Conservation (phyloP, 768 basidiomycete species). For the Serendipita sp. region DNA sequence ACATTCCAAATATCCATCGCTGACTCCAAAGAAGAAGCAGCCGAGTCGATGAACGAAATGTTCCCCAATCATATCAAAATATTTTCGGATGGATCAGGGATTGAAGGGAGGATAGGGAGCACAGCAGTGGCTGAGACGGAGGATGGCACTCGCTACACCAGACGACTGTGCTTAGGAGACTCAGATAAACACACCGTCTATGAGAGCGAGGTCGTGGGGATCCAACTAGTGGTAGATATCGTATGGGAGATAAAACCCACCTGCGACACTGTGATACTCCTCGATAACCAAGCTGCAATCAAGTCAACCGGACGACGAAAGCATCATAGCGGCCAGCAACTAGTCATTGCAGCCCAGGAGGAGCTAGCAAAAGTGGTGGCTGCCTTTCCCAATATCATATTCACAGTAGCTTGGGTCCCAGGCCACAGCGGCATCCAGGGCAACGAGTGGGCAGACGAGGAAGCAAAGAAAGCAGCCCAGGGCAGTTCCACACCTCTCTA, state of each 20-base stretch:
- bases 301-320: too few species aligned
- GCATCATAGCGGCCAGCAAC: too few species aligned
- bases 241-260: not conserved
- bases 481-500: too few species aligned
- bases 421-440: too few species aligned
- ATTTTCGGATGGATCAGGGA: slow-evolving; percentile 7
- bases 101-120: slow-evolving; percentile 5
- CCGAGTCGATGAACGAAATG: not conserved
- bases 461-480: too few species aligned
- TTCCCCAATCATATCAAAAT: not conserved
- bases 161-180: not conserved
- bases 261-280: too few species aligned
- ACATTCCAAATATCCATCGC: not conserved
- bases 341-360: too few species aligned
- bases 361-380: too few species aligned
- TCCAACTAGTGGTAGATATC: slow-evolving; percentile 1
- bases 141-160: not conserved
- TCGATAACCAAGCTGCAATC: too few species aligned
- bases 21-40: slow-evolving; percentile 1
- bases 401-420: too few species aligned
- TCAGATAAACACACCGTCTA: slow-evolving; percentile 7
- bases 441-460: too few species aligned
- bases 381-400: too few species aligned
- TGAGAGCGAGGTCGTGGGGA: slow-evolving; percentile 4
- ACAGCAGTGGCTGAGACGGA: not conserved